Percentiles rank a stretch among this genome's conserved stretches.
phyloP scores from a whole-genome alignment of 1,284 basidiomycete genomes.

The Pseudozyma hubeiensis region DNA sequence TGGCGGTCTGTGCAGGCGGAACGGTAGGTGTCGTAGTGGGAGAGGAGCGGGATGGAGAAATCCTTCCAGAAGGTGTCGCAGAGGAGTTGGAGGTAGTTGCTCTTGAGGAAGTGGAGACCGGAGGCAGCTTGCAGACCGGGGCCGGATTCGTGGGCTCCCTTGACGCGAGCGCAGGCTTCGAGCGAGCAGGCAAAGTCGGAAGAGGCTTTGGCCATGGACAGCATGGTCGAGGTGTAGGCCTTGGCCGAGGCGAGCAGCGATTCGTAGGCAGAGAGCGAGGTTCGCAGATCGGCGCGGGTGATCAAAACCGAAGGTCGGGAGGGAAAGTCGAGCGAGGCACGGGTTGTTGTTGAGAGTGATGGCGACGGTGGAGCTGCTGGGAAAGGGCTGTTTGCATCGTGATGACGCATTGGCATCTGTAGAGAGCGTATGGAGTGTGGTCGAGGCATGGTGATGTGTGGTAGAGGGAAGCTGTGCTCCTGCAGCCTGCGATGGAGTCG shows the following conservation, averaged over 20 bases:
- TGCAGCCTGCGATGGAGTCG: not conserved
- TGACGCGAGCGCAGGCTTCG: slow-evolving; percentile 63
- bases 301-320: slow-evolving; percentile 80
- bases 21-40: slow-evolving; percentile 84
- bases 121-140: slow-evolving; percentile 60
- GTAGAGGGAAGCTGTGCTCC: not conserved
- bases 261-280: slow-evolving; percentile 81
- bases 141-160: slow-evolving; percentile 63
- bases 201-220: slow-evolving; percentile 85
- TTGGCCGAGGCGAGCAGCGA: slow-evolving; percentile 84
- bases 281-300: slow-evolving; percentile 81
- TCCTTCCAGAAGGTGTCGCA: slow-evolving; percentile 88
- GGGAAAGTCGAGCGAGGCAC: slow-evolving; percentile 76
- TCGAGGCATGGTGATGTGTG: slow-evolving; percentile 24
- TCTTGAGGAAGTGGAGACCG: slow-evolving; percentile 89
- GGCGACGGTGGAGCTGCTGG: slow-evolving; percentile 46
- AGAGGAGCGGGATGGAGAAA: slow-evolving; percentile 87
- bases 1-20: slow-evolving; percentile 74
- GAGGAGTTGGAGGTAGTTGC: slow-evolving; percentile 90
- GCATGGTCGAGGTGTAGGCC: slow-evolving; percentile 83
- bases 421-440: slow-evolving; percentile 40
- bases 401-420: slow-evolving; percentile 30
- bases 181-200: slow-evolving; percentile 82
- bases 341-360: slow-evolving; percentile 47
- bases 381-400: slow-evolving; percentile 14